phyloP scores from a whole-genome alignment of 495 filamentous ascomycete species.

The Sphaerosporella brunnea region DNA sequence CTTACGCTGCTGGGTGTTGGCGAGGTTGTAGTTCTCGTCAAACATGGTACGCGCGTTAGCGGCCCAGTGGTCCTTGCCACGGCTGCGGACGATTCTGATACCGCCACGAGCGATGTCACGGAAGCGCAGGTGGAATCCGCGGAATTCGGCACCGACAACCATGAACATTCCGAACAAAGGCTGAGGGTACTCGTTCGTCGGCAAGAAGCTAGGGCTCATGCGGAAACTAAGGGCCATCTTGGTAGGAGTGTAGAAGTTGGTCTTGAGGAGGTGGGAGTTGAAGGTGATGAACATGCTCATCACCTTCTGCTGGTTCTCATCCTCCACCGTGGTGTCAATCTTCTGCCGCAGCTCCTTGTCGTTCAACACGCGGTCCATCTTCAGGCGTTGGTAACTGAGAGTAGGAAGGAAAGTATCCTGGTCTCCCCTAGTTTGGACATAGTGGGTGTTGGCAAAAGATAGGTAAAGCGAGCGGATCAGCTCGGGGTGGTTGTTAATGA shows the following conservation, averaged over 20 bases:
- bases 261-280: slow-evolving; percentile 80
- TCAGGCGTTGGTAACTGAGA: slow-evolving; percentile 54
- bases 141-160: slow-evolving; percentile 88
- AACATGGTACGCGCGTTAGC: slow-evolving; percentile 94
- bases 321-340: slow-evolving; percentile 59
- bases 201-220: slow-evolving; percentile 74
- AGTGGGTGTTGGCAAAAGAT: slow-evolving; percentile 78
- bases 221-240: slow-evolving; percentile 97
- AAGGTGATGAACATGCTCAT: slow-evolving; percentile 95
- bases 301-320: slow-evolving; percentile 96
- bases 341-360: slow-evolving; percentile 59
- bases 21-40: slow-evolving; percentile 95
- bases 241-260: slow-evolving; percentile 97
- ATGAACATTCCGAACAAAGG: slow-evolving; percentile 96
- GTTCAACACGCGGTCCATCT: slow-evolving; percentile 58
- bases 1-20: slow-evolving; percentile 97
- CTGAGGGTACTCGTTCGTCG: slow-evolving; percentile 79
- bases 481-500: slow-evolving; percentile 79
- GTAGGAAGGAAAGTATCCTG: slow-evolving; percentile 68
- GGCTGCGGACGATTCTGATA: slow-evolving; percentile 94
- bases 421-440: slow-evolving; percentile 60
- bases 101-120: slow-evolving; percentile 91
- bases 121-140: slow-evolving; percentile 95
- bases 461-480: slow-evolving; percentile 79
- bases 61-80: slow-evolving; percentile 81